Evolutionary conservation across 225 moss, liverwort and hornwort species (phyloP).

Genomic region (Neckera pumila): DNA sequence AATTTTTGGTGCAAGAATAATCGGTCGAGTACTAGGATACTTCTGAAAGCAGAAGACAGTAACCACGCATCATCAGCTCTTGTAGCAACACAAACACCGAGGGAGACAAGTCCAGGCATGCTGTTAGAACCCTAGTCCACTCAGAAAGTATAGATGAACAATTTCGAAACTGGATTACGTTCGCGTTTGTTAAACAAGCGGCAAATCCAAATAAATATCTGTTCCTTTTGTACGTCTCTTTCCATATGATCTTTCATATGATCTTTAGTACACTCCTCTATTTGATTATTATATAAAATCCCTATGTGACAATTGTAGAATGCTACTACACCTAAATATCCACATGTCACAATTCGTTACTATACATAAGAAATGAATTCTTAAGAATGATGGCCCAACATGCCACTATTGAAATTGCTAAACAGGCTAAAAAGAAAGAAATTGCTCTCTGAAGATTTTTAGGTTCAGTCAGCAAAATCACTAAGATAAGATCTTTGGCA

Average conservation of each 20-base stretch:
- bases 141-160: background rate
- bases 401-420: background rate
- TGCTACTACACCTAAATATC: background rate
- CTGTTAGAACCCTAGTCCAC: background rate
- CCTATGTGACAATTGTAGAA: background rate
- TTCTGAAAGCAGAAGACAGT: constrained; percentile 16
- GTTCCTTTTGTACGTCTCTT: background rate
- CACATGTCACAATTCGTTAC: background rate
- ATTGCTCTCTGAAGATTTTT: background rate
- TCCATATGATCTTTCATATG: background rate
- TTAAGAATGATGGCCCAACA: background rate
- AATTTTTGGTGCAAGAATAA: constrained; percentile 92
- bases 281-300: background rate
- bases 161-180: background rate
- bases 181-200: background rate
- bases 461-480: background rate
- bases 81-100: background rate
- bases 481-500: background rate
- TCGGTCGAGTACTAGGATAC: constrained; percentile 46
- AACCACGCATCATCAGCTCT: background rate
- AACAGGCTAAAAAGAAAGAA: background rate
- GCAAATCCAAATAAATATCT: background rate
- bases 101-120: background rate
- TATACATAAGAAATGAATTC: background rate
- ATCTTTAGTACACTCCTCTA: background rate